These are phyloP conservation scores for Scutellaria barbata DNA, from an alignment of 257 asterid species.

Conservation along the genomic window DNA sequence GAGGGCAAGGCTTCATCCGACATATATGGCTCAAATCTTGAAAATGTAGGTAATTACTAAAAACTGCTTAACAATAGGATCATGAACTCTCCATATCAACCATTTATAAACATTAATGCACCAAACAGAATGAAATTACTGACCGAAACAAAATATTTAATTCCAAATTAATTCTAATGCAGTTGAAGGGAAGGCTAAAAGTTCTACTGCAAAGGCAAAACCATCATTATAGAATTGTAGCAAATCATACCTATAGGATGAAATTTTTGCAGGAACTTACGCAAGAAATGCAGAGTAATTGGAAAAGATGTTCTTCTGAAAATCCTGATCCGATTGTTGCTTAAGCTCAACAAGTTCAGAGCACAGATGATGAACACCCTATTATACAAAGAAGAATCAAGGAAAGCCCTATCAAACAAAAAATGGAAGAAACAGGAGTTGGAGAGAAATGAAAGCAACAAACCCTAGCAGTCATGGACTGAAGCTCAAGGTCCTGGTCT, in stretches of 20 bases:
- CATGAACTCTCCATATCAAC: neutral
- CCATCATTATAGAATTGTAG: neutral
- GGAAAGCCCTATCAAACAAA: neutral
- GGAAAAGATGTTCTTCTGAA: constrained; percentile 63
- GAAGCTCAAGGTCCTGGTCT: constrained; percentile 54
- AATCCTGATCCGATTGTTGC: constrained; percentile 71
- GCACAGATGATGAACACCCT: constrained; percentile 85
- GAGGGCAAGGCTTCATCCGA: too few species aligned
- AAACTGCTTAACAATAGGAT: neutral
- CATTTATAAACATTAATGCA: too few species aligned
- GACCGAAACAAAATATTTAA: neutral
- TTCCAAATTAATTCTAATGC: neutral
- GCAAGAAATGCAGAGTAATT: constrained; percentile 66
- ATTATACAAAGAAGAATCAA: neutral
- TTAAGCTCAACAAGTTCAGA: constrained; percentile 81
- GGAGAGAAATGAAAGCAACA: neutral
- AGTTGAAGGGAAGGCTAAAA: neutral
- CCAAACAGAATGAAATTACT: neutral
- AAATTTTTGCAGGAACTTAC: constrained; percentile 52
- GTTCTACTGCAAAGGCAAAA: constrained; percentile 3
- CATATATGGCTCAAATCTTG: too few species aligned
- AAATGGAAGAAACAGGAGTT: neutral
- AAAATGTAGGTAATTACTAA: too few species aligned
- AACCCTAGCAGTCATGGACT: constrained; percentile 89
- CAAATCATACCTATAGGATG: neutral